phyloP scores from a whole-genome alignment of 257 asterid species.

The Haberlea rhodopensis region DNA sequence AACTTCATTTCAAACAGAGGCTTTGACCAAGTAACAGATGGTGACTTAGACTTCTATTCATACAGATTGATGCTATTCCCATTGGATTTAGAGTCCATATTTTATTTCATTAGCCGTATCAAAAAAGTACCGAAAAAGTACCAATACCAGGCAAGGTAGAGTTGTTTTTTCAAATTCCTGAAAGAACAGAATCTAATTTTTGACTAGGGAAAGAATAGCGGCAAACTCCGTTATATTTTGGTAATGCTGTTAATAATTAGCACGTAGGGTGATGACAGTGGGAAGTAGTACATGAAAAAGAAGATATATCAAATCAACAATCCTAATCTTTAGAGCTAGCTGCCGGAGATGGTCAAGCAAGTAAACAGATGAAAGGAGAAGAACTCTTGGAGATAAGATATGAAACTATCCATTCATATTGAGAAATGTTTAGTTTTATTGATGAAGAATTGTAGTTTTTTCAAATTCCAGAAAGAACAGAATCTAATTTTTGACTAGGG shows the following conservation, averaged over 20 bases:
- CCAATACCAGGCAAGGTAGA: no score
- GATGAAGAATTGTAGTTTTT: no score
- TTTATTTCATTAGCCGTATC: conserved; percentile 1
- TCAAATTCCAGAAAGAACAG: conserved; percentile 1
- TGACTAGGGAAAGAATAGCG: neutral
- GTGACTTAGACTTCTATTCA: conserved; percentile 1
- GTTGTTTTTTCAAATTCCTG: conserved; percentile 12
- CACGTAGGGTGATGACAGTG: conserved; percentile 2
- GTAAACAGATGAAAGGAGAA: neutral
- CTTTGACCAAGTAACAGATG: neutral
- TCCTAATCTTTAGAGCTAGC: neutral
- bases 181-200: neutral
- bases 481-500: neutral
- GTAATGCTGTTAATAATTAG: conserved; percentile 3
- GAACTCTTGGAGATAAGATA: neutral
- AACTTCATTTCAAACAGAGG: neutral
- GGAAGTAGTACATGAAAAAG: neutral
- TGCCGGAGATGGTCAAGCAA: neutral
- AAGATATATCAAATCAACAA: neutral
- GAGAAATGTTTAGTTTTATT: neutral
- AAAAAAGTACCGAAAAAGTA: neutral
- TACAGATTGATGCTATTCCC: neutral
- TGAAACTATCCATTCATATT: neutral
- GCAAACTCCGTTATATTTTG: neutral
- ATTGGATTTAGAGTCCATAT: conserved; percentile 2